These are phyloP conservation scores for Aquilaria yunnanensis DNA, from an alignment of 345 rosid genomes.

Conservation along the genomic window DNA sequence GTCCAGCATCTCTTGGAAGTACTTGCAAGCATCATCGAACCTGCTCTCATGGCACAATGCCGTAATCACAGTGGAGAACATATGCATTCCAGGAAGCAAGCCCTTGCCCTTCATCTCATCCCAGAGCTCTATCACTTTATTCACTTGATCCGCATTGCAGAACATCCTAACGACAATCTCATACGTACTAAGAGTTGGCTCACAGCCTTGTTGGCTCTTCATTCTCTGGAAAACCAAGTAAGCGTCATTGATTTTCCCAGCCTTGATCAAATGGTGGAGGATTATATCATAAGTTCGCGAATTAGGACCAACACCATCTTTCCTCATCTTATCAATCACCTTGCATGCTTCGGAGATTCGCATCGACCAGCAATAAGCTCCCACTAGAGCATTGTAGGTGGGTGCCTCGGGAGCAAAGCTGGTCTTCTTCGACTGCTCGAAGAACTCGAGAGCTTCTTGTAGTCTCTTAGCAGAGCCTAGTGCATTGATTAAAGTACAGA, in stretches of 20 bases:
- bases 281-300: constrained; percentile 74
- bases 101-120: constrained; percentile 71
- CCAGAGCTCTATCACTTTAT: constrained; percentile 64
- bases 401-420: constrained; percentile 65
- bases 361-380: constrained; percentile 70
- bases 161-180: constrained; percentile 85
- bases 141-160: constrained; percentile 54
- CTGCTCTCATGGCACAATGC: constrained; percentile 50
- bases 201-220: constrained; percentile 31
- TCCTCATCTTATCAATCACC: constrained; percentile 66
- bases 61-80: constrained; percentile 64
- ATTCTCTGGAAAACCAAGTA: constrained; percentile 52
- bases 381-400: constrained; percentile 75
- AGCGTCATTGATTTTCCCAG: constrained; percentile 47
- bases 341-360: constrained; percentile 42
- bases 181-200: constrained; percentile 64
- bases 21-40: constrained; percentile 75
- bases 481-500: constrained; percentile 74
- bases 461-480: constrained; percentile 62
- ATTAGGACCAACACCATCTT: constrained; percentile 49
- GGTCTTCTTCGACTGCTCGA: constrained; percentile 43
- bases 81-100: constrained; percentile 81
- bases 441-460: constrained; percentile 54
- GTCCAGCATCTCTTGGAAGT: constrained; percentile 79
- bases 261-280: constrained; percentile 55